Conservation (phyloP, 2,329 filamentous ascomycete genomes). For the Colletotrichum sansevieriae region DNA sequence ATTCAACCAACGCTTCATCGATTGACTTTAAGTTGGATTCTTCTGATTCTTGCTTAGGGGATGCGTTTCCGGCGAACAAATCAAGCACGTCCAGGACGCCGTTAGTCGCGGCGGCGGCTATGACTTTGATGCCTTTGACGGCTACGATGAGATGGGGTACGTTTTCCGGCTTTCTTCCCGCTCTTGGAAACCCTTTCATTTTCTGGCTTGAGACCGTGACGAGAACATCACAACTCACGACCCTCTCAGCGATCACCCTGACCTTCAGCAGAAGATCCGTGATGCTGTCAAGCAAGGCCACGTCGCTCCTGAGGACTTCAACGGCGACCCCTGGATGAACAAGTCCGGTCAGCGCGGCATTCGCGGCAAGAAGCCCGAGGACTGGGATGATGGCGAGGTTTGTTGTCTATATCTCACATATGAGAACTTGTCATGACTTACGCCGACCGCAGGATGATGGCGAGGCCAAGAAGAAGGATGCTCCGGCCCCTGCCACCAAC, state of each 20-base stretch:
- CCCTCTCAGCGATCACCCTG: slow-evolving; percentile 60
- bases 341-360: slow-evolving; percentile 76
- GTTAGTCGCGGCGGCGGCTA: slow-evolving; percentile 62
- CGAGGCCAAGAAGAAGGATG: background rate
- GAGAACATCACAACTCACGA: slow-evolving; percentile 18
- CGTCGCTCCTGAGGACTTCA: slow-evolving; percentile 89
- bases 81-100: slow-evolving; percentile 73
- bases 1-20: background rate
- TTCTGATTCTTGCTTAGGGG: slow-evolving; percentile 71
- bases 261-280: slow-evolving; percentile 79
- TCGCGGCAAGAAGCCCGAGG: slow-evolving; percentile 56
- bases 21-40: background rate
- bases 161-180: background rate
- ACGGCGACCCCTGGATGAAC: slow-evolving; percentile 82
- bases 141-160: slow-evolving; percentile 79
- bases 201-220: background rate
- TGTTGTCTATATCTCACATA: background rate
- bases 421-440: background rate
- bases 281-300: slow-evolving; percentile 81
- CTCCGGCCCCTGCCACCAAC: slow-evolving; percentile 34
- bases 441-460: slow-evolving; percentile 48
- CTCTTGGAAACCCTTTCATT: too few species aligned
- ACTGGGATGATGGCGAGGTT: slow-evolving; percentile 43
- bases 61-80: slow-evolving; percentile 83
- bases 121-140: slow-evolving; percentile 79